Evolutionary conservation across 176 grass and related monocot genomes (phyloP), one percentile per base, ranked within the genome.

Genomic region (Eleusine indica): DNA sequence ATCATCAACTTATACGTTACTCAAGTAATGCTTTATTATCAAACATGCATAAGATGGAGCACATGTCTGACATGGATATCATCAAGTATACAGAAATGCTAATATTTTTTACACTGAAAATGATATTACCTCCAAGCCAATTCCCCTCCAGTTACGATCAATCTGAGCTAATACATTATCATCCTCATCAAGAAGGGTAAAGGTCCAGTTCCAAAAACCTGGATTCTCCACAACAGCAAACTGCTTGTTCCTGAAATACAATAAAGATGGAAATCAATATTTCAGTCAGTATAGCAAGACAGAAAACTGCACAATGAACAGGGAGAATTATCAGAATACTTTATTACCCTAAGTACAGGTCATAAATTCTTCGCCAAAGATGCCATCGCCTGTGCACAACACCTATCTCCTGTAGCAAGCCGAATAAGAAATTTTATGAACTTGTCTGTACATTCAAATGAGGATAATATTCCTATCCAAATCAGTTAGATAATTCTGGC

Each of bases 181-280:
- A 84, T 95, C 82, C 85, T 98, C 96, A 78, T 95, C 89, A 65
- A 87, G 82, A 11, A 98, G 82, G 62, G 87, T 98, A 89, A 95
- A 98, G 75, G 83, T 94, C 96, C 96, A 98, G 69, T 94, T 95
- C 96, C 96, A 94, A 78, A 98, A 93, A 82, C 96, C 96, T 57
- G 93, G 93, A 82, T 98, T 94, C 86, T 95, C 96, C 6, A 98
- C 96, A 80, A 98, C 96, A n/a, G 91, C 96, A 92, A 98, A 98
- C 88, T 98, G 96, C 52, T 54, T 94, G 74, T 94, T 98, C 73
- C 96, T 98, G 74, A 43, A 85, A 71, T 72, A 66, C n/a, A 39
- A 80, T 49, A 74, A 70, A 76, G 10, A 70, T 74, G n/a, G 51
- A 73, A 85, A 87, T 18, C 22, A 69, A 68, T 74, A 47, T 58